phyloP scores from a whole-genome alignment of 2,329 filamentous ascomycete genomes.

The Dactylellina drechsleri region DNA sequence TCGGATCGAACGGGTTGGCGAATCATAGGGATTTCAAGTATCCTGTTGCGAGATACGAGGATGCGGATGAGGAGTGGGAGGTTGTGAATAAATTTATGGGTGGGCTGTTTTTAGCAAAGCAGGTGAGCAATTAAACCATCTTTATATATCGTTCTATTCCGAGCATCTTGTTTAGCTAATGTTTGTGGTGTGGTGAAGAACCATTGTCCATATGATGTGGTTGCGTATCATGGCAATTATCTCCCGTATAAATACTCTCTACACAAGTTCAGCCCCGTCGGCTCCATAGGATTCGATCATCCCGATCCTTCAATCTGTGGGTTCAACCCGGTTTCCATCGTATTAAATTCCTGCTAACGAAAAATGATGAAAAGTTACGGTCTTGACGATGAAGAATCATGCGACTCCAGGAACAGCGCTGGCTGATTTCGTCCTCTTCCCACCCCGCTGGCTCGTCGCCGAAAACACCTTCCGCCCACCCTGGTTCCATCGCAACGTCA shows the following conservation, averaged over 20 bases:
- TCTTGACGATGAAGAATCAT: constrained; percentile 69
- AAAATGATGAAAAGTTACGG: constrained; percentile 65
- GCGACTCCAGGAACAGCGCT: constrained; percentile 71
- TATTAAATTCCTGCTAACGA: background rate
- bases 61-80: constrained; percentile 67
- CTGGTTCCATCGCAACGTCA: constrained; percentile 74
- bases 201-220: constrained; percentile 81
- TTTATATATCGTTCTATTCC: no score
- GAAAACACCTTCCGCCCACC: constrained; percentile 71
- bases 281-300: constrained; percentile 78
- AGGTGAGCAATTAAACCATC: constrained; percentile 8
- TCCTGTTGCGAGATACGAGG: constrained; percentile 75
- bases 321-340: background rate
- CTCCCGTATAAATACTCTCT: constrained; percentile 85
- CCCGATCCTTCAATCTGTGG: constrained; percentile 77
- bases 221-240: constrained; percentile 83
- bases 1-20: constrained; percentile 78
- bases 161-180: no score
- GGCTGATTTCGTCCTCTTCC: constrained; percentile 74
- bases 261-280: constrained; percentile 78
- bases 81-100: constrained; percentile 55
- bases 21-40: constrained; percentile 80
- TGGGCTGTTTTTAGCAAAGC: constrained; percentile 43
- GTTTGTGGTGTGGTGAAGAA: constrained; percentile 61
- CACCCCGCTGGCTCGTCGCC: constrained; percentile 72